These are phyloP conservation scores for Durusdinium trenchii DNA, from an alignment of 73 alveolate species.

Conservation along the genomic window DNA sequence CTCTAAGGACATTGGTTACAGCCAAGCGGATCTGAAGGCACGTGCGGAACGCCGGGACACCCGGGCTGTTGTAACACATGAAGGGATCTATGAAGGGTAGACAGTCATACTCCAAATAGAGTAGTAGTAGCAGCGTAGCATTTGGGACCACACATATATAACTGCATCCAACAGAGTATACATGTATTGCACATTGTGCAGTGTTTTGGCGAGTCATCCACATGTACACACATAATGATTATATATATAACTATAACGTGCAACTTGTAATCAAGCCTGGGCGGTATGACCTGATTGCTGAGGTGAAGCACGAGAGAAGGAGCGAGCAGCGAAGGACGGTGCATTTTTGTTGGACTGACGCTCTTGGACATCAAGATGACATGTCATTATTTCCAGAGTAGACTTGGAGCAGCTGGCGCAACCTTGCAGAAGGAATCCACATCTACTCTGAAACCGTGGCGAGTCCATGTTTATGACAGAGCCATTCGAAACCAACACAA, in stretches of 20 bases:
- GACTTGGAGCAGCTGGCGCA: too few relatives aligned
- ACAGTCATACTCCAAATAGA: too few relatives aligned
- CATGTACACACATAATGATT: not conserved
- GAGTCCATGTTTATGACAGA: too few relatives aligned
- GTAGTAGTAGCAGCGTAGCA: not conserved
- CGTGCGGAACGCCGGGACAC: constrained; percentile 31
- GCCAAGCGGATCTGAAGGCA: constrained; percentile 50
- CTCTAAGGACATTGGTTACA: constrained; percentile 64
- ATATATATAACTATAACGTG: not conserved
- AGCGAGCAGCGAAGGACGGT: constrained; percentile 41
- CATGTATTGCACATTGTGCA: not conserved
- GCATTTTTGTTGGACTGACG: too few relatives aligned
- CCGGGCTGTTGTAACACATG: not conserved
- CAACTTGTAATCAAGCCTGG: not conserved
- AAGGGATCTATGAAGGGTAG: too few relatives aligned
- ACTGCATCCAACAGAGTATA: too few relatives aligned
- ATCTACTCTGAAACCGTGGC: too few relatives aligned
- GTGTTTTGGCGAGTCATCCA: not conserved
- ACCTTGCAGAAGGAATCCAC: too few relatives aligned
- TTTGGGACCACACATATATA: not conserved
- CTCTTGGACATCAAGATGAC: too few relatives aligned
- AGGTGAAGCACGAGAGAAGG: constrained; percentile 69
- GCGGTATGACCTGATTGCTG: not conserved
- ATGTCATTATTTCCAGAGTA: too few relatives aligned
- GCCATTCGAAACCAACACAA: too few relatives aligned